A percentile compares a stretch with the other conserved stretches of the same genome.
These are phyloP conservation scores for Euphorbia schlechtendalii DNA, from an alignment of 441 rosid species.

Conservation along the genomic window DNA sequence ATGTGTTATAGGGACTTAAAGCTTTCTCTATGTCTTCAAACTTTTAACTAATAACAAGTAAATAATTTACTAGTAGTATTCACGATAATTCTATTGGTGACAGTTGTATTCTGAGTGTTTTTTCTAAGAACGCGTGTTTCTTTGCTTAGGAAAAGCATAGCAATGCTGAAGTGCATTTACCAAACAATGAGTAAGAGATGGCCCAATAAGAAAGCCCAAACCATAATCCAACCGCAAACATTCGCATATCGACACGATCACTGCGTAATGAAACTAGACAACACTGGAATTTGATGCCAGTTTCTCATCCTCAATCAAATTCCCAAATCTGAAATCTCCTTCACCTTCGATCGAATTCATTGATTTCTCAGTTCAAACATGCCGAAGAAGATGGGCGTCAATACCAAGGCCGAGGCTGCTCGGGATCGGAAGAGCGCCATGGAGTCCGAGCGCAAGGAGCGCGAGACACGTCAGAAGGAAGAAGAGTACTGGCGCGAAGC, in stretches of 20 bases:
- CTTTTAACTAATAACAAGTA: too few relatives aligned
- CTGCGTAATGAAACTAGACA: neutral
- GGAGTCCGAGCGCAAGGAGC: constrained; percentile 68
- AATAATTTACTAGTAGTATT: too few relatives aligned
- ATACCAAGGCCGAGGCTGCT: constrained; percentile 92
- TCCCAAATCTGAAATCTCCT: neutral
- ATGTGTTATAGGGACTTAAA: too few relatives aligned
- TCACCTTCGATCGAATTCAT: neutral
- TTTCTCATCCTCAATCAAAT: neutral
- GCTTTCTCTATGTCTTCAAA: too few relatives aligned
- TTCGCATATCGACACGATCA: too few relatives aligned
- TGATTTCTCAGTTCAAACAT: constrained; percentile 17
- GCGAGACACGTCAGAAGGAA: constrained; percentile 66
- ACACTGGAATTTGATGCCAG: neutral
- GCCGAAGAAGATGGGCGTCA: constrained; percentile 98
- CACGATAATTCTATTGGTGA: too few relatives aligned
- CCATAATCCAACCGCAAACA: neutral
- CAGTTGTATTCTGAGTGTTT: too few relatives aligned
- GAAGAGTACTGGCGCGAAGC: constrained; percentile 92
- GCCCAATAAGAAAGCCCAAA: neutral
- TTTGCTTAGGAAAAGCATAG: too few relatives aligned
- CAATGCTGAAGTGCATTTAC: too few relatives aligned
- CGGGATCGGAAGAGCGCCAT: constrained; percentile 63
- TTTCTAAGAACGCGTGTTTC: too few relatives aligned
- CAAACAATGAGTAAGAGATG: neutral